Evolutionary conservation across 345 rosid genomes (phyloP).

Genomic region (Lenwebbia sp.): DNA sequence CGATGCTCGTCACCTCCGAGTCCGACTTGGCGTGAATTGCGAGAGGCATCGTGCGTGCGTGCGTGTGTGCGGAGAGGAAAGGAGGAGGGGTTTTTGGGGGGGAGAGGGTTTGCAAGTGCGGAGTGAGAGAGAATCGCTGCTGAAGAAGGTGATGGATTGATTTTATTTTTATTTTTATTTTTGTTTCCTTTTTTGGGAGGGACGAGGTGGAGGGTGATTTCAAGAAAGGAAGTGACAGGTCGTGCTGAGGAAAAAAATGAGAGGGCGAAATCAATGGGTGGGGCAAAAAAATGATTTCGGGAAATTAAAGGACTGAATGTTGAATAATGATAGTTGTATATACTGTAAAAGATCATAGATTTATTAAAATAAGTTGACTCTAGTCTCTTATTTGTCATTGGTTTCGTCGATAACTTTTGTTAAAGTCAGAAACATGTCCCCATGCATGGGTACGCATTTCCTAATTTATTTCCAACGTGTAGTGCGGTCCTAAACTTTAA

Average conservation of each 20-base stretch:
- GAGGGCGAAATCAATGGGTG: neutral
- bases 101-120: neutral
- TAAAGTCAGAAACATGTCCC: neutral
- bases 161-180: neutral
- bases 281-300: neutral
- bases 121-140: neutral
- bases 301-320: neutral
- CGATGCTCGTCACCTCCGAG: constrained; percentile 77
- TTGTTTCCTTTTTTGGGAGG: neutral
- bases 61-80: neutral
- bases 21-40: constrained; percentile 88
- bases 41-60: neutral
- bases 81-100: neutral
- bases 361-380: neutral
- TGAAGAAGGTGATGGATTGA: neutral
- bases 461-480: neutral
- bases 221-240: neutral
- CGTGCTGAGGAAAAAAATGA: neutral
- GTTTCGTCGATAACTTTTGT: neutral
- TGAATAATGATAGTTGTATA: neutral
- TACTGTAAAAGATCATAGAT: neutral
- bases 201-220: neutral
- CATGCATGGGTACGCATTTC: neutral
- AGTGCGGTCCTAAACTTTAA: no score
- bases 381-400: neutral